Conservation (phyloP, 148 eudicot species). For the Hydrangea macrophylla region DNA sequence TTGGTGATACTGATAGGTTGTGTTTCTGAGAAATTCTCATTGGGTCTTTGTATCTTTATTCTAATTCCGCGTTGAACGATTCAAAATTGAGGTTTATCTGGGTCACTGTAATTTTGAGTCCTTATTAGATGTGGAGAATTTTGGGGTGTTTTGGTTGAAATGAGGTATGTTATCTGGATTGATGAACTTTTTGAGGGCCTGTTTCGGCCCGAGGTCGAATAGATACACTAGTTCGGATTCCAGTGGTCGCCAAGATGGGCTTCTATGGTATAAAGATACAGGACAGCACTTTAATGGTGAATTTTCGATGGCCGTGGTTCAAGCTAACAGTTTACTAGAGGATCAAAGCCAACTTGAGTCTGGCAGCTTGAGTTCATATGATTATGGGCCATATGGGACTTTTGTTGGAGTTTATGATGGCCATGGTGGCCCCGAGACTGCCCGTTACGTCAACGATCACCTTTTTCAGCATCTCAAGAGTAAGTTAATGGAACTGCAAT, state of each 20-base stretch:
- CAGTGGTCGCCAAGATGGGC: slow-evolving; percentile 40
- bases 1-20: slow-evolving; percentile 4
- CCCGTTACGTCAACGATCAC: slow-evolving; percentile 25
- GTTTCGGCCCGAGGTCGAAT: slow-evolving; percentile 40
- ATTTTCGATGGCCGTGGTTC: slow-evolving; percentile 37
- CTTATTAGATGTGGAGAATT: slow-evolving; percentile 17
- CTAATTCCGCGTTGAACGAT: not conserved
- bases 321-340: slow-evolving; percentile 33
- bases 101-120: slow-evolving; percentile 4
- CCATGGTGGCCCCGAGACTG: slow-evolving; percentile 34
- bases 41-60: too few relatives aligned
- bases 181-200: slow-evolving; percentile 44
- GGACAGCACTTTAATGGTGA: slow-evolving; percentile 36
- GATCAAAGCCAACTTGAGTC: slow-evolving; percentile 36
- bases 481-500: slow-evolving; percentile 9
- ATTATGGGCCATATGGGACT: slow-evolving; percentile 32
- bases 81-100: not conserved
- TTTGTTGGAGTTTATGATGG: slow-evolving; percentile 35
- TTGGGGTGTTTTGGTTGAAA: slow-evolving; percentile 27
- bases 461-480: slow-evolving; percentile 35
- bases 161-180: slow-evolving; percentile 37
- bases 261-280: slow-evolving; percentile 36
- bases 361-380: slow-evolving; percentile 26
- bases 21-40: slow-evolving; percentile 12
- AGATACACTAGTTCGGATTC: slow-evolving; percentile 32